Conservation (phyloP, 257 asterid species). For the Solanum sitiens region DNA sequence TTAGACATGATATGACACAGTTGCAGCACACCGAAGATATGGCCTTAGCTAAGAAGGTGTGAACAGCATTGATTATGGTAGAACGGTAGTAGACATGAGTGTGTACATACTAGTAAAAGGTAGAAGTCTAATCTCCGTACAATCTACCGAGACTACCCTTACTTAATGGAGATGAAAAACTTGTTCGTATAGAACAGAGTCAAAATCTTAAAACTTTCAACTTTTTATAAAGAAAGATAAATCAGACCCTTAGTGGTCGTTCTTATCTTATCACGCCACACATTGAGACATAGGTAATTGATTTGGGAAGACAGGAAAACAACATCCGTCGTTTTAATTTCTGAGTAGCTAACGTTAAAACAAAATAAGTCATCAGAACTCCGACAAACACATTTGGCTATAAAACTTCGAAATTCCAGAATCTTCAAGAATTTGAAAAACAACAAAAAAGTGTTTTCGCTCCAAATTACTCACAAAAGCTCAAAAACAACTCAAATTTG, state of each 20-base stretch:
- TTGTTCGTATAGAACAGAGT: not conserved
- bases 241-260: no score
- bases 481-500: no score
- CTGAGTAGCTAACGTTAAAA: not conserved
- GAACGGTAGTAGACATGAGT: not conserved
- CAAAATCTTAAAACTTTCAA: not conserved
- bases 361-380: not conserved
- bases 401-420: no score
- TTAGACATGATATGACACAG: fast-evolving
- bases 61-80: fast-evolving
- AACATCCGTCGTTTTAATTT: not conserved
- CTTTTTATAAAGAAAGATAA: not conserved
- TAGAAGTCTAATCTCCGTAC: not conserved
- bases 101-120: not conserved
- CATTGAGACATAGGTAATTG: not conserved
- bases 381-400: not conserved
- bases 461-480: not conserved
- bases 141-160: not conserved
- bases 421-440: not conserved
- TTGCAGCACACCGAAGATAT: not conserved
- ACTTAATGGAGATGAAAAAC: not conserved
- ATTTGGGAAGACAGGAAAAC: not conserved
- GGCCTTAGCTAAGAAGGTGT: no score
- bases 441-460: not conserved
- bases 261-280: not conserved